These are phyloP conservation scores for Kwoniella sp. DNA, from an alignment of 768 basidiomycete species.

Conservation along the genomic window DNA sequence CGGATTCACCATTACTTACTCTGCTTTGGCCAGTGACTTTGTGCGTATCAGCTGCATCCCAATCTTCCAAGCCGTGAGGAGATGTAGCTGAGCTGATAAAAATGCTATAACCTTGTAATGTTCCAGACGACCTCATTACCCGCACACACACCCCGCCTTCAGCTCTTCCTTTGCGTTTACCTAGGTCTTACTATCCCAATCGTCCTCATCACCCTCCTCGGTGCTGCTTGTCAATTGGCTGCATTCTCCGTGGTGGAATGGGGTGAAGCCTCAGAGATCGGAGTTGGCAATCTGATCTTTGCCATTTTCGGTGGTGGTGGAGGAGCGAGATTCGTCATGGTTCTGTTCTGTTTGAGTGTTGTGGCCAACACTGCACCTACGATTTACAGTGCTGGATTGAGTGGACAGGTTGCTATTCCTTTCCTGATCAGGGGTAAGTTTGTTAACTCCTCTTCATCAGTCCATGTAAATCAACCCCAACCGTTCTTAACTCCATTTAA, in stretches of 20 bases:
- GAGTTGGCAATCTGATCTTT: slow-evolving; percentile 48
- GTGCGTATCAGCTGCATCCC: slow-evolving; percentile 29
- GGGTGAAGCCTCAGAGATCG: slow-evolving; percentile 40
- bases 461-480: too few species aligned
- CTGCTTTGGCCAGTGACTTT: slow-evolving; percentile 52
- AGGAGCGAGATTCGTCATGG: slow-evolving; percentile 51
- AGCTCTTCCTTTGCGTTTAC: slow-evolving; percentile 48
- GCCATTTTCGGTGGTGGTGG: slow-evolving; percentile 45
- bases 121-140: slow-evolving; percentile 50
- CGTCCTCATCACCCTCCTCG: slow-evolving; percentile 48
- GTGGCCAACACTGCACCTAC: slow-evolving; percentile 79
- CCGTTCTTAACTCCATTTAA: too few species aligned
- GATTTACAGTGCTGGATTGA: slow-evolving; percentile 62
- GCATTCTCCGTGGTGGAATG: slow-evolving; percentile 44
- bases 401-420: slow-evolving; percentile 47
- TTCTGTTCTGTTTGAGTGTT: slow-evolving; percentile 71
- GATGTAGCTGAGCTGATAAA: neutral
- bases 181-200: slow-evolving; percentile 50
- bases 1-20: slow-evolving; percentile 53
- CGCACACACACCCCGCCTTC: slow-evolving; percentile 32
- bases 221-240: slow-evolving; percentile 48
- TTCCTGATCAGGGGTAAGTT: slow-evolving; percentile 43
- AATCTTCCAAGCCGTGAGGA: neutral
- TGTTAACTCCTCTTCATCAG: neutral
- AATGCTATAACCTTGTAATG: neutral